Base-by-base conservation (phyloP, 2,329 filamentous ascomycete genomes). In the Fusarium sambucinum region DNA sequence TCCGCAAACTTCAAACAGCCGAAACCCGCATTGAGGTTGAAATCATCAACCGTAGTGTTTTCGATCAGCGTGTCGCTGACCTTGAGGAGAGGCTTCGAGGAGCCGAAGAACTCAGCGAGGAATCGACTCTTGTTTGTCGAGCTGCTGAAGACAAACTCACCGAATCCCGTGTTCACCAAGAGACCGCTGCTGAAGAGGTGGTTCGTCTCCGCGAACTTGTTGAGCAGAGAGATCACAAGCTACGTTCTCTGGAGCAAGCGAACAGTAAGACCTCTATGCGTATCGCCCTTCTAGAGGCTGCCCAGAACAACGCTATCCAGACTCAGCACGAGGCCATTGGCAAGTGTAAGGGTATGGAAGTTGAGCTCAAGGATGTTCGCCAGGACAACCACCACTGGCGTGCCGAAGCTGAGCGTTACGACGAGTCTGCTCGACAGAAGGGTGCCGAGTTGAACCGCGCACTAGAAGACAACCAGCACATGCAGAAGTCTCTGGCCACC, bases 401-500 rank as follows among this genome's bases (percentile, higher is more conserved):
- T 55, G 78, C 83, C 21, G 88, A 90, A 73, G 84, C 86, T n/a
- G 87, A 90, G 72, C 83, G 85, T 25, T 84, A 85, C 9, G 82
- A 86, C 25, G 85, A 89, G 55, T 77, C 81, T 19, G 81, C 83
- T 41, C 81, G 83, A 41, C 82, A 83, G 55, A 82, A 82, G 66
- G 80, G 82, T 35, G 81, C 82, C 44, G 86, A 88, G 37, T 77
- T 87, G 23, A 75, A 79, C 14, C 80, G 85, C 40, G 79, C 81
- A 4, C 69, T 83, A 12, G 84, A 85, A 10, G 86, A 89, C 74
- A 94, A 92, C 71, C 92, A 91, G 77, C 90, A 91, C 68, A 83
- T 97, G 58, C 89, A 90, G 71, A 89, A 87, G 75, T 89, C 90
- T 30, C 88, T 97, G 59, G 88, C 90, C 64, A 90, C 89, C 23